These are phyloP conservation scores for Leptomonas seymouri DNA, from an alignment of 208 protist species.

Conservation along the genomic window DNA sequence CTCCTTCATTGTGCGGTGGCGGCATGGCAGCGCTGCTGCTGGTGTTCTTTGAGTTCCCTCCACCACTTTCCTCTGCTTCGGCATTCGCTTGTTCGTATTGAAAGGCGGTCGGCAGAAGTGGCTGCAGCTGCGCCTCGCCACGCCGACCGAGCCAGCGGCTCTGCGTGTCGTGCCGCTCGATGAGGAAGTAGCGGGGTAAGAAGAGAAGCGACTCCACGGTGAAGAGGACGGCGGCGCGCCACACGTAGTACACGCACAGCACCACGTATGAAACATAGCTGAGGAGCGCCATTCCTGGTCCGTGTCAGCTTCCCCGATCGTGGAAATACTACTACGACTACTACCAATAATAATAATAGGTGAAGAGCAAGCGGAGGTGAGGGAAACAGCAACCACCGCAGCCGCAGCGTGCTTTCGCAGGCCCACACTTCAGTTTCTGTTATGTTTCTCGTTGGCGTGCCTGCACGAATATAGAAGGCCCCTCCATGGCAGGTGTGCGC, in stretches of 20 bases:
- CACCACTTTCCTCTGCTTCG: neutral
- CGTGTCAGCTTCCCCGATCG: too few relatives aligned
- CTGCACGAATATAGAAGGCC: too few relatives aligned
- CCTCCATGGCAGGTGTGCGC: too few relatives aligned
- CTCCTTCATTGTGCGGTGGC: too few relatives aligned
- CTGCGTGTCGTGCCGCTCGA: slow-evolving; percentile 24
- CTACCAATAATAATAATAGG: too few relatives aligned
- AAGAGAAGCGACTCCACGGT: slow-evolving; percentile 26
- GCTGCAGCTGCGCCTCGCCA: slow-evolving; percentile 33
- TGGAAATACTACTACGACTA: too few relatives aligned
- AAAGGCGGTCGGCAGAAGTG: slow-evolving; percentile 21
- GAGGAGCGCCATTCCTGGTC: slow-evolving; percentile 5
- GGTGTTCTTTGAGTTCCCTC: too few relatives aligned
- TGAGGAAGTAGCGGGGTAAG: slow-evolving; percentile 22
- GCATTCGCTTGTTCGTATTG: slow-evolving; percentile 3
- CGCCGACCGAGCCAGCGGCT: slow-evolving; percentile 27
- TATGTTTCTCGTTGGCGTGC: too few relatives aligned
- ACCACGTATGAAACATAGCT: slow-evolving; percentile 15
- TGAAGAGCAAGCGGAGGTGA: too few relatives aligned
- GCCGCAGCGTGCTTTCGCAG: too few relatives aligned
- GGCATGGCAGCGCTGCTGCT: neutral
- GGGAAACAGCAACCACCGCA: too few relatives aligned
- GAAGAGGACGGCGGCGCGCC: slow-evolving; percentile 14
- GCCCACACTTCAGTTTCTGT: too few relatives aligned
- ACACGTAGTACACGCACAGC: slow-evolving; percentile 26